Percentiles rank a stretch among this genome's conserved stretches.
Conservation (phyloP, 2,329 filamentous ascomycete genomes). For the Cadophora luteo-olivacea region DNA sequence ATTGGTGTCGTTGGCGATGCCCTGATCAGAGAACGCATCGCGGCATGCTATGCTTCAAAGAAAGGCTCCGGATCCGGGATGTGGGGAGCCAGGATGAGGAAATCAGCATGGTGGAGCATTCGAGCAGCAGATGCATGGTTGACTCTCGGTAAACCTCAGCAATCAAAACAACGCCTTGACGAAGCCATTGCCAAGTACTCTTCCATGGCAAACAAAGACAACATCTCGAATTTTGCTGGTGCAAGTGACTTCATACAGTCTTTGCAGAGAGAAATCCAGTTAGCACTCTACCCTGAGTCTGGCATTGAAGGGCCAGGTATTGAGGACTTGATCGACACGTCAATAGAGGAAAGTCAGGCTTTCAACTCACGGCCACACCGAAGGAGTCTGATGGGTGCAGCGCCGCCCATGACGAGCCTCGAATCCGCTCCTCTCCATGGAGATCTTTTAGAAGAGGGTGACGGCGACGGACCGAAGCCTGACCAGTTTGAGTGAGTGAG, state of each 20-base stretch:
- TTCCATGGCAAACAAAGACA: constrained; percentile 55
- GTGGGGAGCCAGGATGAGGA: constrained; percentile 77
- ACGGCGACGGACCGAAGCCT: constrained; percentile 25
- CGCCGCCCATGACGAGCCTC: constrained; percentile 48
- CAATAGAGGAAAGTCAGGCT: constrained; percentile 60
- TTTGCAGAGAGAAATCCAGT: constrained; percentile 51
- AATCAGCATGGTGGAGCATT: constrained; percentile 88
- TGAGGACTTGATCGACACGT: constrained; percentile 43
- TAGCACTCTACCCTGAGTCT: constrained; percentile 43
- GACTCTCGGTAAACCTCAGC: constrained; percentile 74
- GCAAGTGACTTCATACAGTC: constrained; percentile 60
- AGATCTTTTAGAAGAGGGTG: constrained; percentile 31
- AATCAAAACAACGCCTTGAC: constrained; percentile 79
- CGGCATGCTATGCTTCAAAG: constrained; percentile 81
- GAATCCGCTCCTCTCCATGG: constrained; percentile 57
- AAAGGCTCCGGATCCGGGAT: constrained; percentile 68
- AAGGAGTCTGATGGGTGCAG: constrained; percentile 59
- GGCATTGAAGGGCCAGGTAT: constrained; percentile 40
- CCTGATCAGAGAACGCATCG: constrained; percentile 84
- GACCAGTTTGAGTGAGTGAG: constrained; percentile 38
- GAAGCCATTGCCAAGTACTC: constrained; percentile 67
- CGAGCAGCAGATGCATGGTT: constrained; percentile 87
- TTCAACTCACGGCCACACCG: constrained; percentile 60
- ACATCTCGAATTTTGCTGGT: constrained; percentile 56
- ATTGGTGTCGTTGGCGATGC: constrained; percentile 79